Evolutionary conservation across 176 grass and related monocot genomes (phyloP).

Genomic region (Hordeum vulgare): DNA sequence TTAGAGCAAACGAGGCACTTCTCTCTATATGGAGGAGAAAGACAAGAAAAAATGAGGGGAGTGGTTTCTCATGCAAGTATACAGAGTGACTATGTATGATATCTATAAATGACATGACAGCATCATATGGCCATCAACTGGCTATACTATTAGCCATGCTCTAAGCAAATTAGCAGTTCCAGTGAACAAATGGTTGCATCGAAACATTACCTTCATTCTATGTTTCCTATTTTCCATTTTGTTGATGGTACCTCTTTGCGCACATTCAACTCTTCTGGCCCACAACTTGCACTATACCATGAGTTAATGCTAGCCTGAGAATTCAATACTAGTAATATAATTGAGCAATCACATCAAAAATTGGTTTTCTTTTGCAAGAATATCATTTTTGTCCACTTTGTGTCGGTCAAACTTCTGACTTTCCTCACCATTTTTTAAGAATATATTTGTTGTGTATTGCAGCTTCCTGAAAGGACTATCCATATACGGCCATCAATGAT

Average conservation of each 20-base stretch:
- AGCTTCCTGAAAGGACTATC: slow-evolving; percentile 56
- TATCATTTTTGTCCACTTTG: neutral
- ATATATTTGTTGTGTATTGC: slow-evolving; percentile 14
- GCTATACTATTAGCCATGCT: no score
- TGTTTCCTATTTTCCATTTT: neutral
- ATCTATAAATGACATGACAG: no score
- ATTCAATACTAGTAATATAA: neutral
- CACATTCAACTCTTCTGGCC: neutral
- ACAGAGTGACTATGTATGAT: no score
- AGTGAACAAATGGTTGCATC: neutral
- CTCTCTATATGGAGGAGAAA: no score
- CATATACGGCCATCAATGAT: slow-evolving; percentile 54
- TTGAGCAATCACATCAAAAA: neutral
- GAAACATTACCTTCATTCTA: neutral
- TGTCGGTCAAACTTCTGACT: neutral
- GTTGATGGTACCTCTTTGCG: neutral
- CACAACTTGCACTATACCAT: neutral
- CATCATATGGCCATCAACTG: no score
- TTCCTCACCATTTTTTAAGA: neutral
- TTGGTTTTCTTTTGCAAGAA: neutral
- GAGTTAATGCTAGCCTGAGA: neutral
- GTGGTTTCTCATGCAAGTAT: no score
- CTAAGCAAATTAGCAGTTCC: neutral
- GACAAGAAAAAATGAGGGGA: no score
- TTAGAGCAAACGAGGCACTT: neutral